Percentiles rank a stretch among this genome's conserved stretches.
Evolutionary conservation across 176 grass and related monocot species (phyloP).

Genomic region (Rhynchospora breviuscula): DNA sequence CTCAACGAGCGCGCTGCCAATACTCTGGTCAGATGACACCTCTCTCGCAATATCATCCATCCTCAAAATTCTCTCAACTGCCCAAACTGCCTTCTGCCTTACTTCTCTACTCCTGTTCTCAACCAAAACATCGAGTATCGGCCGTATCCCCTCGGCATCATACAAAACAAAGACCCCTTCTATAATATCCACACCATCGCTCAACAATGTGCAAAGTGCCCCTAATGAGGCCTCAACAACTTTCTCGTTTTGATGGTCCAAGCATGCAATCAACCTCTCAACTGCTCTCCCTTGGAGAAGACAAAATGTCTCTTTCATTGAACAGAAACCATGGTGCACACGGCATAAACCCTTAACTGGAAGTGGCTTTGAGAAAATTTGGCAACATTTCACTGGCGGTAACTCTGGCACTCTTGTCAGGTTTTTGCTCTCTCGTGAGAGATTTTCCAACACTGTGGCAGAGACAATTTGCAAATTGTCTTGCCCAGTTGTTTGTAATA

Average conservation of each 20-base stretch:
- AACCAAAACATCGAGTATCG: slow-evolving; percentile 57
- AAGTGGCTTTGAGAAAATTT: slow-evolving; percentile 21
- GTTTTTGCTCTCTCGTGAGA: slow-evolving; percentile 40
- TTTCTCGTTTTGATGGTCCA: slow-evolving; percentile 55
- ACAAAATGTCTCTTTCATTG: slow-evolving; percentile 61
- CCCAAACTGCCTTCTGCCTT: slow-evolving; percentile 56
- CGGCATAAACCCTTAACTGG: slow-evolving; percentile 35
- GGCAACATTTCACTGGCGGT: slow-evolving; percentile 12
- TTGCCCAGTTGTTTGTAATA: slow-evolving; percentile 48
- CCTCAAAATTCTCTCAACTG: slow-evolving; percentile 69
- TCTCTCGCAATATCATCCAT: slow-evolving; percentile 64
- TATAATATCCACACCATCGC: slow-evolving; percentile 37
- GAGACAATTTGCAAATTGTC: slow-evolving; percentile 59
- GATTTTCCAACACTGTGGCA: slow-evolving; percentile 56
- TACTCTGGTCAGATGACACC: slow-evolving; percentile 47
- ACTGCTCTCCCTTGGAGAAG: slow-evolving; percentile 51
- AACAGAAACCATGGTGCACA: slow-evolving; percentile 70
- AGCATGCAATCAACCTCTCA: slow-evolving; percentile 64
- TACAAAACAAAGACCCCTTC: slow-evolving; percentile 61
- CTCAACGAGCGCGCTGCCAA: slow-evolving; percentile 59
- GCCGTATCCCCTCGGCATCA: slow-evolving; percentile 48
- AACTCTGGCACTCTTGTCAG: slow-evolving; percentile 34
- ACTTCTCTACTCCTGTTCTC: slow-evolving; percentile 48
- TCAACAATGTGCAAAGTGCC: slow-evolving; percentile 57
- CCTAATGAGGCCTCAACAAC: slow-evolving; percentile 74